Conservation (phyloP, 805 yeast genomes). For the Wickerhamomyces chaumierensis region DNA sequence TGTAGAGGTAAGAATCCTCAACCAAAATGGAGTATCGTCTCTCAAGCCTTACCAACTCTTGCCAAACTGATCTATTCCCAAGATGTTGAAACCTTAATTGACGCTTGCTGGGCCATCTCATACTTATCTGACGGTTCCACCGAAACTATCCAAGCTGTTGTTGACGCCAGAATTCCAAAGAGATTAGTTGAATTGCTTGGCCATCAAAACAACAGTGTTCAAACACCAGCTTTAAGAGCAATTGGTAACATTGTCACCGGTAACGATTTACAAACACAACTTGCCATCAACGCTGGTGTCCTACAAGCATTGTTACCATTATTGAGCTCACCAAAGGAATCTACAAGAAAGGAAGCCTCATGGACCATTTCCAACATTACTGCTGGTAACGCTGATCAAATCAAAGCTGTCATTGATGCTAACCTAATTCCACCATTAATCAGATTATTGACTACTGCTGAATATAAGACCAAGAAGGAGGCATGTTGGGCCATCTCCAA, state of each 20-base stretch:
- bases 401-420: conserved; percentile 92
- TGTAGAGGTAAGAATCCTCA: conserved; percentile 96
- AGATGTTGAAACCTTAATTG: conserved; percentile 89
- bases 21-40: conserved; percentile 88
- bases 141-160: conserved; percentile 91
- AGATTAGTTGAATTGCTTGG: conserved; percentile 84
- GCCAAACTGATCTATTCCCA: conserved; percentile 83
- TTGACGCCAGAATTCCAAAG: conserved; percentile 91
- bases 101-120: conserved; percentile 98
- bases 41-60: conserved; percentile 80
- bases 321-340: conserved; percentile 76
- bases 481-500: conserved; percentile 99
- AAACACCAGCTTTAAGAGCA: conserved; percentile 95
- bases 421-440: conserved; percentile 88
- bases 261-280: conserved; percentile 90
- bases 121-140: conserved; percentile 88
- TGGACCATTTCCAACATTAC: conserved; percentile 98
- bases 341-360: conserved; percentile 93
- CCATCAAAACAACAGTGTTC: conserved; percentile 76
- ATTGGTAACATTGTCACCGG: conserved; percentile 98
- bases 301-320: conserved; percentile 74
- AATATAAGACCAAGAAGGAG: conserved; percentile 93
- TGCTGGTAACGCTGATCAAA: conserved; percentile 92
- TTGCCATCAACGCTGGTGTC: conserved; percentile 87
- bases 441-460: conserved; percentile 70